Evolutionary conservation across 768 basidiomycete species (phyloP), one percentile per base, ranked within the genome.

Genomic region (Rhodotorula graminis): DNA sequence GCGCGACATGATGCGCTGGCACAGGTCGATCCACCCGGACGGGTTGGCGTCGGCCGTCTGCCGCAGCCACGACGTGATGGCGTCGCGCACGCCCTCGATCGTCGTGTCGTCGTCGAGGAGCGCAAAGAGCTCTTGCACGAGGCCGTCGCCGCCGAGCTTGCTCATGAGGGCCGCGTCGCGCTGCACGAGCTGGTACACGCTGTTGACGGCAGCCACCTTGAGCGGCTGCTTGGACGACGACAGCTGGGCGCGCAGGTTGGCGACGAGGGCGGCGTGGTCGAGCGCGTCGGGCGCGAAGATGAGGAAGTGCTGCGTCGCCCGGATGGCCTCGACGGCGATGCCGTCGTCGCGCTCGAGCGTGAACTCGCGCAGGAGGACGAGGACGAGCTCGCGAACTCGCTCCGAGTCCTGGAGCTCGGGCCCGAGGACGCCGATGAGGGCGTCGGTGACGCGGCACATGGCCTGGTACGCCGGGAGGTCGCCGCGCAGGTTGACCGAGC

Each of bases 11-110:
- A 99, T 98, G 37, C 93, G 85, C 80, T 97, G 95, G 78, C 95
- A 98, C 2, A 98, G 85, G 79, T 94, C 93, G 67, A 99, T 96
- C 96, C 96, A 99, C 1, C 94, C 96, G 0, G 90, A 93, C 0
- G 96, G 95, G 72, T 93, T 91, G 68, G 91, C 87, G 29, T 91
- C 85, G 2, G 92, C 94, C 0, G 96, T 98, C 80, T 99, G 96
- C 73, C 90, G 87, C 14, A 98, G 84, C 96, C 96, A 99, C 74
- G 90, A 92, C 21, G 87, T 84, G 76, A 98, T 98, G 69, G 97
- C 93, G 73, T 92, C 90, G 44, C 91, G 85, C 33, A 98, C 93
- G 9, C 96, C 96, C 74, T 95, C 90, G 25, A 97, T 90, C 6
- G 89, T 90, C 0, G 93, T 89, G 79, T 96, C 93, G 76, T 93